Conservation (phyloP, 2,329 filamentous ascomycete species). For the Teratosphaeria epicoccoides region DNA sequence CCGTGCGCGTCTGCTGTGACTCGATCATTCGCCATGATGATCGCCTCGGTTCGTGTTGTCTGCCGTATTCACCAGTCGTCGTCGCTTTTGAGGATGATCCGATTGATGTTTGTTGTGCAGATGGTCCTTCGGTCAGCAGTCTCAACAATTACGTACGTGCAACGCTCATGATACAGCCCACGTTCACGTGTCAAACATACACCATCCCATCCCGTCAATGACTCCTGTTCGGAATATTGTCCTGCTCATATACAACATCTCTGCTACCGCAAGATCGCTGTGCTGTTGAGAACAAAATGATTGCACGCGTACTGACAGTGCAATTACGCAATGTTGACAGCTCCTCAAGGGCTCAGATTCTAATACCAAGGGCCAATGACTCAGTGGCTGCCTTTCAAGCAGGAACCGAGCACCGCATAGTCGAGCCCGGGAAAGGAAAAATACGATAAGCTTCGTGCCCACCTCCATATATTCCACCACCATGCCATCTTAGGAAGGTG, state of each 20-base stretch:
- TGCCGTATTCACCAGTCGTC: not conserved
- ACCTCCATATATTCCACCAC: not conserved
- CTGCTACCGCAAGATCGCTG: no score
- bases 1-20: slow-evolving; percentile 2
- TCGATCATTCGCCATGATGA: slow-evolving; percentile 2
- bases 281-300: no score
- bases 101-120: not conserved
- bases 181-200: not conserved
- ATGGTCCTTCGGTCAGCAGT: not conserved
- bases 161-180: not conserved
- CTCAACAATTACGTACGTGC: no score
- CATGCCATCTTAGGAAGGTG: not conserved
- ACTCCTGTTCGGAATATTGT: no score
- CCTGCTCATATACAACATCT: not conserved
- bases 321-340: not conserved
- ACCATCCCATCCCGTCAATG: not conserved
- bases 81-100: not conserved
- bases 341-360: not conserved
- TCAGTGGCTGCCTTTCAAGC: not conserved
- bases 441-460: not conserved
- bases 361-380: not conserved
- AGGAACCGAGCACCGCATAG: not conserved
- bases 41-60: not conserved
- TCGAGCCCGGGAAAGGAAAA: no score
- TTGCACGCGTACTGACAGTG: no score